Base-by-base conservation (phyloP, 2,329 filamentous ascomycete genomes). In the Clonostachys solani region DNA sequence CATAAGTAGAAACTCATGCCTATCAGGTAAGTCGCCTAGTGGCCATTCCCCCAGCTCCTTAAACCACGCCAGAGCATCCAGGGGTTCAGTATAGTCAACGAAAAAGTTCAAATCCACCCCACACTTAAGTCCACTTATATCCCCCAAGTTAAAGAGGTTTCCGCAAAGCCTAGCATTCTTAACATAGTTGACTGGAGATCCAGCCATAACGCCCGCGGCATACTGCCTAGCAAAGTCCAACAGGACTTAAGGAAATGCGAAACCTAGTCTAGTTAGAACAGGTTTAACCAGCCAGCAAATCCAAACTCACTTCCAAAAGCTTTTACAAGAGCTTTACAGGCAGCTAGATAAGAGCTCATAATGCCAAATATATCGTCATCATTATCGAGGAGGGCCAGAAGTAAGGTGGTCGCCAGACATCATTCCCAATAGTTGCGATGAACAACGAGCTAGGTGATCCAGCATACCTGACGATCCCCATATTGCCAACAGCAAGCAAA, bases 341-440 rank as follows among this genome's bases (percentile, higher is more conserved):
- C 57, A 56, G 63, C 63, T 38, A 65, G 65, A 55, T 69, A 60
- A 43, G 66, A 69, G 55, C 64, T 69, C 58, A 67, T 64, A 44
- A 71, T 57, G 43, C 68, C 64, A 50, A 23, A 23, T 7, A 7
- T 23, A 7, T 23, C 19, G 19, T 23, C 19, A 6, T 6, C 19
- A 23, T 6, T 23, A 6, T 23, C 5, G 19, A 23, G 19, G 19
- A 23, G 19, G 5, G 18, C 5, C 18, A n/a, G n/a, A n/a, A n/a
- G n/a, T n/a, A n/a, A n/a, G n/a, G n/a, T n/a, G n/a, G n/a, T n/a
- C n/a, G n/a, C n/a, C n/a, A n/a, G n/a, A n/a, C n/a, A n/a, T n/a
- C n/a, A n/a, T n/a, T 36, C 34, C n/a, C 34, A n/a, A n/a, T 36
- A 36, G 34, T 36, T 36, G 10, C n/a, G 10, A n/a, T n/a, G 10